Percentiles rank a stretch among this genome's conserved stretches.
Evolutionary conservation across 306 rosid genomes (phyloP).

Genomic region (Cicer bijugum): DNA sequence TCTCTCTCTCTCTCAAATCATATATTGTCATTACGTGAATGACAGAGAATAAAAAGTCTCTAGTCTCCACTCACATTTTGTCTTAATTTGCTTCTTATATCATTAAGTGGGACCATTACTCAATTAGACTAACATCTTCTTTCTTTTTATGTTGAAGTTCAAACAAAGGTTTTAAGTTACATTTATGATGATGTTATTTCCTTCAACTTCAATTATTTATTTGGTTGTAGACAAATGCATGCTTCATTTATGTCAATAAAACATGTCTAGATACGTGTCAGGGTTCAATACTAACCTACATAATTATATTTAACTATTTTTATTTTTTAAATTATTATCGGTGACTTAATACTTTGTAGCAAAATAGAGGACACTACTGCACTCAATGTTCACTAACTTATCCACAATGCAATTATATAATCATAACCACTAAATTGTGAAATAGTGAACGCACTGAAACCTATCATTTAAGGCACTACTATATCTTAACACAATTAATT

Average conservation of each 20-base stretch:
- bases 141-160: not conserved
- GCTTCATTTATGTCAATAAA: too few relatives aligned
- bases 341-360: too few relatives aligned
- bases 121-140: conserved; percentile 10
- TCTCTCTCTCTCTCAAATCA: conserved; percentile 11
- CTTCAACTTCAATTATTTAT: not conserved
- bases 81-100: not conserved
- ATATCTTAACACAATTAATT: conserved; percentile 33
- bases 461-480: conserved; percentile 44
- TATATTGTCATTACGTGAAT: conserved; percentile 38
- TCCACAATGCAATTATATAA: conserved; percentile 55
- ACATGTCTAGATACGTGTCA: too few relatives aligned
- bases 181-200: conserved; percentile 31
- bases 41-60: not conserved
- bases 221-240: too few relatives aligned
- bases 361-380: not conserved
- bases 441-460: conserved; percentile 45
- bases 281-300: too few relatives aligned
- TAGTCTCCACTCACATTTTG: conserved; percentile 37
- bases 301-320: too few relatives aligned
- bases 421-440: conserved; percentile 48
- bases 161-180: conserved; percentile 22
- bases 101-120: conserved; percentile 30
- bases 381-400: conserved; percentile 48
- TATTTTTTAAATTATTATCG: too few relatives aligned